Conservation (phyloP, 345 rosid genomes). For the Eucalyptus pumila region DNA sequence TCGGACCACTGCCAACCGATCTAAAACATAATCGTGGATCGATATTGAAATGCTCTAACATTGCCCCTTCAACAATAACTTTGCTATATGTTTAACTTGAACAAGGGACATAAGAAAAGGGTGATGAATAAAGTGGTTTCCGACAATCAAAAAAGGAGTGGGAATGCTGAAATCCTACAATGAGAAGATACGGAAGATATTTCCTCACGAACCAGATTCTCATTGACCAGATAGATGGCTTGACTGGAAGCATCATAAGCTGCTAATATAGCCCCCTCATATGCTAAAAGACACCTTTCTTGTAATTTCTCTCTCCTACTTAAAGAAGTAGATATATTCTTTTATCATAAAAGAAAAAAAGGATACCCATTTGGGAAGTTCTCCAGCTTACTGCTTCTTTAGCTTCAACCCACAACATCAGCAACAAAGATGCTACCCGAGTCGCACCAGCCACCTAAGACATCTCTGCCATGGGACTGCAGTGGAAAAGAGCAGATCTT, state of each 20-base stretch:
- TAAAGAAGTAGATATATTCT: not conserved
- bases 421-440: constrained; percentile 55
- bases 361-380: not conserved
- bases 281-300: not conserved
- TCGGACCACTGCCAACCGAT: not conserved
- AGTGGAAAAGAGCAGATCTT: not conserved
- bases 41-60: not conserved
- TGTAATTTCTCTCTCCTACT: not conserved
- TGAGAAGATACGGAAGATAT: not conserved
- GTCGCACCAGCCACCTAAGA: constrained; percentile 63
- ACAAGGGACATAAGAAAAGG: not conserved
- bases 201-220: not conserved
- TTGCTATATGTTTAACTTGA: not conserved
- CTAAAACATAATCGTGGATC: not conserved
- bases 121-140: not conserved
- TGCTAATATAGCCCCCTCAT: not conserved
- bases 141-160: not conserved
- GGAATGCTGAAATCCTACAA: not conserved
- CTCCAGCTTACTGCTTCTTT: not conserved
- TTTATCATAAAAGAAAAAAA: not conserved
- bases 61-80: not conserved
- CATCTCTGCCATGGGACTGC: constrained; percentile 45
- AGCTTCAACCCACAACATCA: constrained; percentile 17
- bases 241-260: not conserved
- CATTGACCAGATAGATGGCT: not conserved